A percentile compares a stretch with the other conserved stretches of the same genome.
Conservation (phyloP, 73 alveolate species). For the Paraurostyla sp. region DNA sequence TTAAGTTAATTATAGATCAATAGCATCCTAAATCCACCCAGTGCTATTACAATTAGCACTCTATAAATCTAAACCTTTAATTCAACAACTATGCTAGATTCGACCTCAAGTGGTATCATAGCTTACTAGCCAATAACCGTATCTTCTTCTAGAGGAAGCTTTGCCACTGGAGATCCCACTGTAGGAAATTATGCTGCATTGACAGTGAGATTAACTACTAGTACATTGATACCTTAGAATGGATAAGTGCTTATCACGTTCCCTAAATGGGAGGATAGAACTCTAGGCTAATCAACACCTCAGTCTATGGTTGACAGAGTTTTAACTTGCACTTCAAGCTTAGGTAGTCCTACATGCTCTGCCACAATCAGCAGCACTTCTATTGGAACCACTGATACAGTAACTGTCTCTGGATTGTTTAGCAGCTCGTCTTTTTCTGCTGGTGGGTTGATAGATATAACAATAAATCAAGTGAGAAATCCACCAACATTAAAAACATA, state of each 20-base stretch:
- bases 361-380: neutral
- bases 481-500: constrained; percentile 32
- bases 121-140: neutral
- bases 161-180: neutral
- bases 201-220: neutral
- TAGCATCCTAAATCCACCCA: neutral
- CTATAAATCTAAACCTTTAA: neutral
- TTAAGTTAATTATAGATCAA: neutral
- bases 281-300: constrained; percentile 7
- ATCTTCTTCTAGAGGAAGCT: neutral
- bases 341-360: neutral
- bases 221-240: neutral
- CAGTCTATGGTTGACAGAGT: neutral
- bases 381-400: neutral
- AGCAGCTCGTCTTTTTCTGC: neutral
- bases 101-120: neutral
- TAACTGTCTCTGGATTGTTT: neutral
- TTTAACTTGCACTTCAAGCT: neutral
- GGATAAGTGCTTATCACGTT: neutral
- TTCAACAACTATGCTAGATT: neutral
- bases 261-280: constrained; percentile 29
- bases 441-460: neutral
- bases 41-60: neutral
- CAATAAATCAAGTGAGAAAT: constrained; percentile 21
- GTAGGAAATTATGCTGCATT: neutral